A percentile compares a stretch with the other conserved stretches of the same genome.
Evolutionary conservation across 140 eudicot genomes (phyloP).

Genomic region (Bidens hawaiensis): DNA sequence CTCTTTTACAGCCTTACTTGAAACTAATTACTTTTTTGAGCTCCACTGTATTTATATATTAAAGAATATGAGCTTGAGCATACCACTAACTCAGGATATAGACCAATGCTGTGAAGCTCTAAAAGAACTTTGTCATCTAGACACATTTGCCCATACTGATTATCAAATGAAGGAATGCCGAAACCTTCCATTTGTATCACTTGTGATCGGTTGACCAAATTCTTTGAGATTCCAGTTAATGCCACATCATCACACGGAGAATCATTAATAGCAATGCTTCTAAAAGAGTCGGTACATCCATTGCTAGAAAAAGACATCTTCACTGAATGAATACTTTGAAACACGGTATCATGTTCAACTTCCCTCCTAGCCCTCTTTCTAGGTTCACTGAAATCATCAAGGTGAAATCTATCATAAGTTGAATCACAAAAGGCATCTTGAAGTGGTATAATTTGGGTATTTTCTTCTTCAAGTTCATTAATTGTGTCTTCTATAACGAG

Average conservation of each 20-base stretch:
- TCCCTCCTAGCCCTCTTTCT: constrained; percentile 40
- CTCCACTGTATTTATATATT: neutral
- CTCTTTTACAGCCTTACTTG: no score
- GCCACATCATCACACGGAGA: constrained; percentile 35
- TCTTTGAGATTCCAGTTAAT: constrained; percentile 40
- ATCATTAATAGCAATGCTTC: constrained; percentile 36
- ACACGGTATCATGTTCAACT: constrained; percentile 36
- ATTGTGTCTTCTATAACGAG: constrained; percentile 68
- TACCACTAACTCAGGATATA: constrained; percentile 85
- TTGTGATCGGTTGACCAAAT: constrained; percentile 30
- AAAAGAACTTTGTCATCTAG: constrained; percentile 58
- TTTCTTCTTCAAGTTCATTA: constrained; percentile 67
- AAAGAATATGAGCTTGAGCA: constrained; percentile 26
- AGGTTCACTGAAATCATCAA: constrained; percentile 32
- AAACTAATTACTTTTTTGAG: neutral
- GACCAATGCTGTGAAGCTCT: constrained; percentile 75
- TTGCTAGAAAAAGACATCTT: constrained; percentile 48
- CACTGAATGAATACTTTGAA: constrained; percentile 33
- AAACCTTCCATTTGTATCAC: constrained; percentile 32
- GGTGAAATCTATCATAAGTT: constrained; percentile 26
- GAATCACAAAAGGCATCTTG: constrained; percentile 31
- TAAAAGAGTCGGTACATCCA: constrained; percentile 31
- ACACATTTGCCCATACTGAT: constrained; percentile 55
- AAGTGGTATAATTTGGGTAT: constrained; percentile 22
- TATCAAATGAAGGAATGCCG: constrained; percentile 44